phyloP scores from a whole-genome alignment of 2,329 filamentous ascomycete species.

The Penicillium corylophilum region DNA sequence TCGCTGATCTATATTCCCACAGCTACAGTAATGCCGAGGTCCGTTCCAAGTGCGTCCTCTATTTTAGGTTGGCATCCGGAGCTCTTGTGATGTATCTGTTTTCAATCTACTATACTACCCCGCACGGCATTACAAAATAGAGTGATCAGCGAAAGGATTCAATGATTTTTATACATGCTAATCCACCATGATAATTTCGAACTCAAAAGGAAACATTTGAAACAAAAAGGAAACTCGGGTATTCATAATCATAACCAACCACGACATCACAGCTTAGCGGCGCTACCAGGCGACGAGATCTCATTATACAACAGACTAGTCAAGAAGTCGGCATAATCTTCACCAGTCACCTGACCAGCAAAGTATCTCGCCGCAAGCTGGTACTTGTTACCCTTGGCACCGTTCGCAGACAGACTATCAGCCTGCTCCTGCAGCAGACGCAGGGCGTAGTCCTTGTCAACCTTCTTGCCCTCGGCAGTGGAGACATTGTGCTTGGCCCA shows the following conservation, averaged over 20 bases:
- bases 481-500: slow-evolving; percentile 75
- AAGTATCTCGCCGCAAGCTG: slow-evolving; percentile 91
- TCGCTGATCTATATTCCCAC: too few relatives aligned
- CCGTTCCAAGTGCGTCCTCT: not conserved
- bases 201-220: slow-evolving; percentile 2
- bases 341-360: slow-evolving; percentile 85
- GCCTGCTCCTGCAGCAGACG: slow-evolving; percentile 84
- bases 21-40: too few relatives aligned
- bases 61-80: not conserved
- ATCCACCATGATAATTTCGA: slow-evolving; percentile 10
- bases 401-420: slow-evolving; percentile 70
- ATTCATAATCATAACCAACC: slow-evolving; percentile 28
- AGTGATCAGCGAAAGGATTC: not conserved
- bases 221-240: slow-evolving; percentile 20
- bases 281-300: slow-evolving; percentile 60
- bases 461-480: slow-evolving; percentile 83
- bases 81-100: not conserved
- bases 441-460: slow-evolving; percentile 89
- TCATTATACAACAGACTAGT: slow-evolving; percentile 74
- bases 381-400: slow-evolving; percentile 86
- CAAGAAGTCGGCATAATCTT: slow-evolving; percentile 97
- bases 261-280: slow-evolving; percentile 60
- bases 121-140: not conserved
- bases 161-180: slow-evolving; percentile 25
- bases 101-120: not conserved